phyloP scores from a whole-genome alignment of 176 grass and related monocot species.

The Avena insularis region DNA sequence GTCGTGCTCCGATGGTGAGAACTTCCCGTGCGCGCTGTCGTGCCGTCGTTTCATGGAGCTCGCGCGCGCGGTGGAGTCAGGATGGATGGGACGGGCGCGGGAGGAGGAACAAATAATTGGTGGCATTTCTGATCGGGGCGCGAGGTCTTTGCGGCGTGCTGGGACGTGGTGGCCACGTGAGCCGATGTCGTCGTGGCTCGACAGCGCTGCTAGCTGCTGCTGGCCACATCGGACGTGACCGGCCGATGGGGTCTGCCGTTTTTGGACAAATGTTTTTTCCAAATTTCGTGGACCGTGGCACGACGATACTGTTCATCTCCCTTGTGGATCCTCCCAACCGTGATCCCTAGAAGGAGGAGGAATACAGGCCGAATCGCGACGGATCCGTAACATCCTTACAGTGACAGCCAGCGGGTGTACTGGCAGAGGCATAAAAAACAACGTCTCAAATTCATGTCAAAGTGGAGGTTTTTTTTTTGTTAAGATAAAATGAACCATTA shows the following conservation, averaged over 20 bases:
- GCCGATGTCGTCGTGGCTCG: neutral
- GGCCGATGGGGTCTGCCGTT: conserved; percentile 1
- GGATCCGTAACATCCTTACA: neutral
- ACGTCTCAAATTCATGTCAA: too few species aligned
- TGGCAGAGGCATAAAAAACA: too few species aligned
- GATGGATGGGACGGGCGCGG: neutral
- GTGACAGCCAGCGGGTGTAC: neutral
- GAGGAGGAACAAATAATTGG: neutral
- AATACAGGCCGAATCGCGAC: neutral
- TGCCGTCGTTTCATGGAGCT: neutral
- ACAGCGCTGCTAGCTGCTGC: neutral
- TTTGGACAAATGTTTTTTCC: neutral
- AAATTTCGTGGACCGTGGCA: neutral
- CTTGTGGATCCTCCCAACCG: neutral
- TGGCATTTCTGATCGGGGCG: neutral
- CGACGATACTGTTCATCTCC: neutral
- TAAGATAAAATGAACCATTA: too few species aligned
- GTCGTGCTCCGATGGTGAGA: neutral
- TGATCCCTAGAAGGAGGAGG: neutral
- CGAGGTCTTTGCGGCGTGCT: neutral
- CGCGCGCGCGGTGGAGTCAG: neutral
- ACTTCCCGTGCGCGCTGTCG: neutral
- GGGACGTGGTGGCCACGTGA: conserved; percentile 12
- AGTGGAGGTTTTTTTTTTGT: too few species aligned
- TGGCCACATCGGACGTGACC: conserved; percentile 27